Evolutionary conservation across 2,329 filamentous ascomycete species (phyloP).

Genomic region (Bimuria novae-zelandiae): DNA sequence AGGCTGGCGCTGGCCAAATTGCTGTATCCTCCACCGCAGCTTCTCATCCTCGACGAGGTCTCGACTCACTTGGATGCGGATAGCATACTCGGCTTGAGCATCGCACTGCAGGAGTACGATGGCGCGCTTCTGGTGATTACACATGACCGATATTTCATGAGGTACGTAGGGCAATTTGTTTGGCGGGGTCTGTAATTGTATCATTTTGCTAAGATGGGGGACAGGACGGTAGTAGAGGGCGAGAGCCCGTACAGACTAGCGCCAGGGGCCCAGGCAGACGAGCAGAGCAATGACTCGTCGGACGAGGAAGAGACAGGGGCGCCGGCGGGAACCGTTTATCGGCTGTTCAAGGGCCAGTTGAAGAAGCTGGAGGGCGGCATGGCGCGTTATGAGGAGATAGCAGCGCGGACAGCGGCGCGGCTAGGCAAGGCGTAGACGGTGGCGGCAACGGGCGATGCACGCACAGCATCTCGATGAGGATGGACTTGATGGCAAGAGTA

Average conservation of each 20-base stretch:
- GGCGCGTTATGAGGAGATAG: slow-evolving; percentile 45
- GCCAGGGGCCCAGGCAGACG: slow-evolving; percentile 45
- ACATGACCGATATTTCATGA: slow-evolving; percentile 82
- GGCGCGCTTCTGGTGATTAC: slow-evolving; percentile 78
- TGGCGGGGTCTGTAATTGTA: no score
- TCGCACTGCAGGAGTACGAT: slow-evolving; percentile 68
- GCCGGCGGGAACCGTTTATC: slow-evolving; percentile 46
- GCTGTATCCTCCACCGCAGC: slow-evolving; percentile 71
- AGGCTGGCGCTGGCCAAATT: slow-evolving; percentile 69
- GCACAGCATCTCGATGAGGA: no score
- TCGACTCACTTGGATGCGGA: slow-evolving; percentile 86
- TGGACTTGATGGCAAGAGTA: no score
- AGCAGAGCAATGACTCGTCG: slow-evolving; percentile 48
- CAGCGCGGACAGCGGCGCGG: slow-evolving; percentile 34
- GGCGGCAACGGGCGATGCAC: no score
- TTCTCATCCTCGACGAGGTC: slow-evolving; percentile 78
- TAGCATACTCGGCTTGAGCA: slow-evolving; percentile 73
- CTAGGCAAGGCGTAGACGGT: slow-evolving; percentile 18
- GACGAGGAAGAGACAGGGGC: slow-evolving; percentile 53
- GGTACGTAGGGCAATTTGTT: slow-evolving; percentile 50
- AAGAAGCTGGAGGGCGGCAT: slow-evolving; percentile 44
- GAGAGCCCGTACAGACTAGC: slow-evolving; percentile 46
- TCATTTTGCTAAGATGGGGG: no score
- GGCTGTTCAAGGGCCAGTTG: slow-evolving; percentile 41
- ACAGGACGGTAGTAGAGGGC: slow-evolving; percentile 70